Base-by-base conservation (phyloP, 805 yeast species). In the Metschnikowia santaceciliae region DNA sequence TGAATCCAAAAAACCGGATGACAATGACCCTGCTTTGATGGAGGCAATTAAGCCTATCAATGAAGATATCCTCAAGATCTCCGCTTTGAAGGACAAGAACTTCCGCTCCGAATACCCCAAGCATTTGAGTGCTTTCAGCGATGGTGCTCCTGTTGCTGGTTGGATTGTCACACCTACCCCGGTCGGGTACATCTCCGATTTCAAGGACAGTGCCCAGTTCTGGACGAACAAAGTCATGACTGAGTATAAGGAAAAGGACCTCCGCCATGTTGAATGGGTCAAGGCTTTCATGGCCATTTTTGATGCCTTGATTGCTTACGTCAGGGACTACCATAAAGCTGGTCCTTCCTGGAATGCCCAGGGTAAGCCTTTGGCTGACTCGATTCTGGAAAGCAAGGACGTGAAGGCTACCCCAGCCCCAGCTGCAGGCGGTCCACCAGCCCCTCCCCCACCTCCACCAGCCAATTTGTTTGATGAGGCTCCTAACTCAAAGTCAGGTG, bases 161-260 rank as follows among this genome's bases (percentile, higher is more conserved):
- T 94, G 99, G 99, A 79, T 92, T 54, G 82, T 88, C 17, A 79
- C 81, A 5, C 81, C 77, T 3, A 82, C 89, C 4, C 96, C 97
- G 1, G 81, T 86, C 14, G 81, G 89, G 0, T 80, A 77, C 56
- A 79, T 94, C 50, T 81, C 86, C 3, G 97, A 91, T 57, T 88
- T 84, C 70, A 88, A 86, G 64, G 99, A 94, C 63, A 82, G 95
- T 19, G 88, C 96, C 34, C 92, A 86, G 66, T 94, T 94, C 71
- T 94, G 97, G 90, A 80, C 96, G 10, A 91, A 94, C 71, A 81
- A 96, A 60, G 85, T 92, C 40, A 70, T 91, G 66, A 91, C 91
- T 69, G 96, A 90, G 54, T 83, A 72, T 72, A 90, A 80, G 68
- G 96, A 85, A 17, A 71, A 79, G 45, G 90, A 87, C 59, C 75